Conservation (phyloP, 352 stramenopile species). For the Pythium guiyangense region DNA sequence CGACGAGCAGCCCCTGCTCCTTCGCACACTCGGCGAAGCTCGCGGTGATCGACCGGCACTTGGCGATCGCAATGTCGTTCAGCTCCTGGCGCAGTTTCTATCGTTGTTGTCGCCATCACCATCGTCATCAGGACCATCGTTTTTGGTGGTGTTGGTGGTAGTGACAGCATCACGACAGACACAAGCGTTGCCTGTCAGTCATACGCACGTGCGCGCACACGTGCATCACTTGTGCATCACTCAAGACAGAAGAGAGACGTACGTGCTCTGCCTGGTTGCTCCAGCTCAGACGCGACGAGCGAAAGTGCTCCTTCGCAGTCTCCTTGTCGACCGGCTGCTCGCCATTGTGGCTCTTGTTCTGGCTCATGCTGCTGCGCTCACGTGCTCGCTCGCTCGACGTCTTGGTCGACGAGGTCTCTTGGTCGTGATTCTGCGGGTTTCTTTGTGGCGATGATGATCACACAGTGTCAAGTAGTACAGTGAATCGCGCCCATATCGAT, state of each 20-base stretch:
- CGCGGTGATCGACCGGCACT: slow-evolving; percentile 50
- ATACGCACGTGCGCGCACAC: neutral
- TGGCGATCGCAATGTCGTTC: slow-evolving; percentile 78
- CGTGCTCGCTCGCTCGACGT: neutral
- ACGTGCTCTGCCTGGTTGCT: slow-evolving; percentile 83
- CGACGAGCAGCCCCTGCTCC: slow-evolving; percentile 61
- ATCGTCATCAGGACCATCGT: too few relatives aligned
- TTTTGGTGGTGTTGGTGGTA: too few relatives aligned
- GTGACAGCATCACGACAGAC: too few relatives aligned
- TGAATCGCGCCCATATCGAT: neutral
- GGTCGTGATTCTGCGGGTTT: slow-evolving; percentile 1
- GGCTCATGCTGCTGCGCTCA: neutral
- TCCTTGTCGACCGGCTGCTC: slow-evolving; percentile 67
- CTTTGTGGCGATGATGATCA: slow-evolving; percentile 1
- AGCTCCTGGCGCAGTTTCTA: slow-evolving; percentile 81
- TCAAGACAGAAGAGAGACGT: slow-evolving; percentile 8
- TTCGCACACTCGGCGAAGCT: slow-evolving; percentile 68
- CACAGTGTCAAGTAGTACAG: too few relatives aligned
- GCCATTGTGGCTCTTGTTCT: slow-evolving; percentile 8
- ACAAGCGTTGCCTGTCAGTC: too few relatives aligned
- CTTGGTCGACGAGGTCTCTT: too few relatives aligned
- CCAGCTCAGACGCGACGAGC: slow-evolving; percentile 74
- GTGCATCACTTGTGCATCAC: too few relatives aligned
- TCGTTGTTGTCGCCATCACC: neutral
- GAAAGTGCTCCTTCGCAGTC: slow-evolving; percentile 65